Evolutionary conservation across 768 basidiomycete genomes (phyloP), one percentile per base, ranked within the genome.

Genomic region (Leccinum boreale): DNA sequence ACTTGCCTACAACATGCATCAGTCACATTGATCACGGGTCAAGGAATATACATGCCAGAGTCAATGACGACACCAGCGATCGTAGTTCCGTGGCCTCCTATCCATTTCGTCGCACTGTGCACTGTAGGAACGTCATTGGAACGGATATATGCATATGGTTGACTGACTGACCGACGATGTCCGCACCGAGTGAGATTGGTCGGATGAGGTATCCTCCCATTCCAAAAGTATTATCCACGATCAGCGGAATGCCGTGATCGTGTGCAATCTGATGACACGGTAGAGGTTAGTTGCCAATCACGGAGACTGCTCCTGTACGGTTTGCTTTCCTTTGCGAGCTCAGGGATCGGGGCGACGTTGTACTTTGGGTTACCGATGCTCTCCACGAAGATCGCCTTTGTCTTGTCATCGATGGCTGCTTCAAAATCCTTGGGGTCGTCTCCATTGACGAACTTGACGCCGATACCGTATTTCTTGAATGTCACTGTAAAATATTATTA

Each of bases 201-300:
- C 74, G 74, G 44, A 82, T 55, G 44, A 85, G 68, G 60, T 84
- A 85, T 9, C 84, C 84, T 53, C 82, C 83, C 70, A 81, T 81
- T 29, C 82, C 85, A 58, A 86, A 82, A 0, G 84, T 86, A 68
- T 85, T 86, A 62, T 86, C 84, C 0, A 87, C 85, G 23, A 89
- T 79, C 48, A 88, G 70, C 0, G 87, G 87, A 12, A 88, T 80
- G 0, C 77, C 74, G 53, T 84, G 67, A 8, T 78, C 75, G 61
- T 87, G 86, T 0, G 4, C 24, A 24, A 24, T 24, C 24, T 24
- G 24, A 24, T 24, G 24, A 0, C 24, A 24, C 4, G 24, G 24
- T 24, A 24, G 24, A 24, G 24, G 24, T 24, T 24, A 24, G 24
- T 24, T 24, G 0, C 24, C 24, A 0, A 4, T 24, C 24, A 24